Conservation (phyloP, 1,284 basidiomycete species). For the Dichomitus squalens region DNA sequence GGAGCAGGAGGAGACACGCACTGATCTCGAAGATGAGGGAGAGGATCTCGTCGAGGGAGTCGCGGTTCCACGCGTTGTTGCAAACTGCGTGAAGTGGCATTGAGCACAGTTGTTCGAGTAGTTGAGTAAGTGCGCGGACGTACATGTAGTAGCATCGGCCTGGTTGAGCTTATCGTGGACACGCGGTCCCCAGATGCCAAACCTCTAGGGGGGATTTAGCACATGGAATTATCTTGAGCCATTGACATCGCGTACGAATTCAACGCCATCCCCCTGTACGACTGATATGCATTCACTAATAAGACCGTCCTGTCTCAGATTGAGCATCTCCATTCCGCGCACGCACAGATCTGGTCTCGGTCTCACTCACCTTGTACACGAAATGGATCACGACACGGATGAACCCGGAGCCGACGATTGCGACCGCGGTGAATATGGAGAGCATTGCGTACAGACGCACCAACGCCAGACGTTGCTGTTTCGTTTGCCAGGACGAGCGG, state of each 20-base stretch:
- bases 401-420: slow-evolving; percentile 57
- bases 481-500: not conserved
- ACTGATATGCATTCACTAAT: slow-evolving; percentile 25
- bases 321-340: not conserved
- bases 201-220: slow-evolving; percentile 14
- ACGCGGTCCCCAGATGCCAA: slow-evolving; percentile 28
- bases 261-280: slow-evolving; percentile 19
- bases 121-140: slow-evolving; percentile 24
- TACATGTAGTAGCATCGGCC: slow-evolving; percentile 48
- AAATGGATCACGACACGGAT: slow-evolving; percentile 68
- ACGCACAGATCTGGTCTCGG: not conserved
- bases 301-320: slow-evolving; percentile 9
- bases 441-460: slow-evolving; percentile 59
- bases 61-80: slow-evolving; percentile 52
- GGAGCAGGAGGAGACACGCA: slow-evolving; percentile 38
- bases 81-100: slow-evolving; percentile 48
- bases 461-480: slow-evolving; percentile 64
- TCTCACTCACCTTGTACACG: slow-evolving; percentile 53
- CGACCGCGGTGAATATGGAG: slow-evolving; percentile 51
- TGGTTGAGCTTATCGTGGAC: slow-evolving; percentile 36
- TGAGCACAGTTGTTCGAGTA: slow-evolving; percentile 4
- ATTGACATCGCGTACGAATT: slow-evolving; percentile 11
- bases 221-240: too few species aligned
- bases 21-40: slow-evolving; percentile 55
- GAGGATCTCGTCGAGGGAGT: slow-evolving; percentile 64